A percentile compares a stretch with the other conserved stretches of the same genome.
These are phyloP conservation scores for Leucosporidium scottii DNA, from an alignment of 768 basidiomycete genomes.

Conservation along the genomic window DNA sequence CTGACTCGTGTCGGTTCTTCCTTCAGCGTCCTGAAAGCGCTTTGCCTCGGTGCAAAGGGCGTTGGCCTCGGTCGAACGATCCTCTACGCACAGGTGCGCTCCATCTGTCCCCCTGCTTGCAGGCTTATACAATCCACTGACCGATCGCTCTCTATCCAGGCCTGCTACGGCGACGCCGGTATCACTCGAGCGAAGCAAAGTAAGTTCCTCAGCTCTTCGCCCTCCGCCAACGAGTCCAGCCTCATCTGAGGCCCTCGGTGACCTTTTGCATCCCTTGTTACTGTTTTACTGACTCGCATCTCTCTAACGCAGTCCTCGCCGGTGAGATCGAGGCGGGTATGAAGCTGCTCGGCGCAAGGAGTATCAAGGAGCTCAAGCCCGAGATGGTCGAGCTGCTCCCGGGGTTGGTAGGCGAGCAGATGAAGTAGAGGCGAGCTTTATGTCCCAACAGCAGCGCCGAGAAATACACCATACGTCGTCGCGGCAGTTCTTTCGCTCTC, in stretches of 20 bases:
- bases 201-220: slow-evolving; percentile 9
- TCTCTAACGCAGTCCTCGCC: slow-evolving; percentile 35
- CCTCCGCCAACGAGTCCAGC: background rate
- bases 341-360: slow-evolving; percentile 44
- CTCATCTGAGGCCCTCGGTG: background rate
- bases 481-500: too few relatives aligned
- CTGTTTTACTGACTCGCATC: background rate
- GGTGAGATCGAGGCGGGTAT: slow-evolving; percentile 46
- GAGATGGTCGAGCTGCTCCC: slow-evolving; percentile 20
- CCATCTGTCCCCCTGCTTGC: too few relatives aligned
- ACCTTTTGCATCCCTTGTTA: background rate
- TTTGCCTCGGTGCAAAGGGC: slow-evolving; percentile 62
- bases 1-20: slow-evolving; percentile 34
- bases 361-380: slow-evolving; percentile 42
- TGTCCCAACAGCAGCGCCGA: too few relatives aligned
- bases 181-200: slow-evolving; percentile 35
- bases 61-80: slow-evolving; percentile 80
- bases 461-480: too few relatives aligned
- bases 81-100: slow-evolving; percentile 55
- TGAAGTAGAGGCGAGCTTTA: background rate
- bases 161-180: slow-evolving; percentile 42
- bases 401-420: slow-evolving; percentile 2
- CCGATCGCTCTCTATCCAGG: background rate
- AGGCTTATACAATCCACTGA: too few relatives aligned
- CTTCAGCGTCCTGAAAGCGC: slow-evolving; percentile 42